These are phyloP conservation scores for Penicillium olsonii DNA, from an alignment of 2,329 filamentous ascomycete species.

Conservation along the genomic window DNA sequence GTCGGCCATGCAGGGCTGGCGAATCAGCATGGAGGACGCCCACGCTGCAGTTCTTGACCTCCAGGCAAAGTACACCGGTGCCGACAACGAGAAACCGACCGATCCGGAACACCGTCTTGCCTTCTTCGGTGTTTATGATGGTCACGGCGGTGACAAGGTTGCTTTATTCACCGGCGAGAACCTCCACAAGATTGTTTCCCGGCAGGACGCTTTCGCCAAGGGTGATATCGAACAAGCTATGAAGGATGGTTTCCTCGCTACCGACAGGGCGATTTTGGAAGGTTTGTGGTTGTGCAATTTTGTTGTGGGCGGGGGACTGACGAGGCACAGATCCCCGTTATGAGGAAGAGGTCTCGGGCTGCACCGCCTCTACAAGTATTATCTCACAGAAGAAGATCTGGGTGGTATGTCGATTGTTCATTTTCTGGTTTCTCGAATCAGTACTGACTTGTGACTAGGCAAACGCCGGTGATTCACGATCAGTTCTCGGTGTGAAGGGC, in stretches of 20 bases:
- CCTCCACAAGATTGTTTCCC: slow-evolving; percentile 89
- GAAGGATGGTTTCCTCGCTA: slow-evolving; percentile 96
- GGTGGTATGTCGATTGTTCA: slow-evolving; percentile 66
- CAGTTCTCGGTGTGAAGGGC: slow-evolving; percentile 93
- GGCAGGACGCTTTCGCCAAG: slow-evolving; percentile 89
- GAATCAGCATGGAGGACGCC: slow-evolving; percentile 99
- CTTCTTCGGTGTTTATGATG: slow-evolving; percentile 98
- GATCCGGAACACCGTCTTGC: slow-evolving; percentile 73
- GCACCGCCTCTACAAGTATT: slow-evolving; percentile 89
- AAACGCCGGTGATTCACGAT: slow-evolving; percentile 94
- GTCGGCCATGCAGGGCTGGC: slow-evolving; percentile 99
- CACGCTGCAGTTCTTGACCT: slow-evolving; percentile 90
- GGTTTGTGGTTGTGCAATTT: slow-evolving; percentile 59
- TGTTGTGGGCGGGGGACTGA: slow-evolving; percentile 14
- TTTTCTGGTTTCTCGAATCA: slow-evolving; percentile 18
- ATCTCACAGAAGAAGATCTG: slow-evolving; percentile 91
- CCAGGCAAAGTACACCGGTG: slow-evolving; percentile 57
- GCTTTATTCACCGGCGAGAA: slow-evolving; percentile 90
- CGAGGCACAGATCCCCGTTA: slow-evolving; percentile 78
- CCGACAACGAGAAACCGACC: slow-evolving; percentile 58
- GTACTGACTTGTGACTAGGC: slow-evolving; percentile 59
- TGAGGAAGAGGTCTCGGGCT: slow-evolving; percentile 96
- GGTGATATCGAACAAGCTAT: slow-evolving; percentile 93
- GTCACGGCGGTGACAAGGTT: slow-evolving; percentile 95
- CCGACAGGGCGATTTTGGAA: slow-evolving; percentile 91